Percentiles rank a stretch among this genome's conserved stretches.
phyloP scores from a whole-genome alignment of 2,329 filamentous ascomycete genomes.

The Aureobasidium sp. region DNA sequence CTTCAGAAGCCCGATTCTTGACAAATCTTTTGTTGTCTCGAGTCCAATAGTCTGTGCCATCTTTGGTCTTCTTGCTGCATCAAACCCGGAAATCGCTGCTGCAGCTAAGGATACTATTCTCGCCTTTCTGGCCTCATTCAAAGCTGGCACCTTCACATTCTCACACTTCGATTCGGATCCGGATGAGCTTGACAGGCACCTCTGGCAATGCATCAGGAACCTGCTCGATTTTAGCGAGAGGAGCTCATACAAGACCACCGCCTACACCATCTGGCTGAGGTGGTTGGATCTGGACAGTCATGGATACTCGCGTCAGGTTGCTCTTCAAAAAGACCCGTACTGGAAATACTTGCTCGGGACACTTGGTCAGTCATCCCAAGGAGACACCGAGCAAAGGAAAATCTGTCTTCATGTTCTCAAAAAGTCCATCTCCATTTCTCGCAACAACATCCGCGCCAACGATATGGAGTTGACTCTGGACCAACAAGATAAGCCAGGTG shows the following conservation, averaged over 20 bases:
- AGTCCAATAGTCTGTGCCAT: background rate
- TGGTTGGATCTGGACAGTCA: constrained; percentile 15
- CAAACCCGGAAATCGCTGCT: background rate
- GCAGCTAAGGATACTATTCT: constrained; percentile 14
- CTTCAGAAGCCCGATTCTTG: background rate
- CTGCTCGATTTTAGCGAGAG: background rate
- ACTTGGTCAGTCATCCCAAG: constrained; percentile 27
- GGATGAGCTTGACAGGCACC: constrained; percentile 4
- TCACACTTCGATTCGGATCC: background rate
- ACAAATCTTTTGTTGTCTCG: background rate
- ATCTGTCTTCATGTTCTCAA: constrained; percentile 39
- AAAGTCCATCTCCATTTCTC: constrained; percentile 29
- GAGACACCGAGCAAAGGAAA: constrained; percentile 40
- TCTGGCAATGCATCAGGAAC: constrained; percentile 11
- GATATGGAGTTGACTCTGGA: constrained; percentile 10
- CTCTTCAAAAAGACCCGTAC: constrained; percentile 27
- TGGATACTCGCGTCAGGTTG: background rate
- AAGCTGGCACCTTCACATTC: background rate
- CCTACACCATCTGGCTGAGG: constrained; percentile 17
- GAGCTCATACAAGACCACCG: constrained; percentile 12
- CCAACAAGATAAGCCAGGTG: constrained; percentile 19
- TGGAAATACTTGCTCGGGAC: constrained; percentile 35
- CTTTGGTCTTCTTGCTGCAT: constrained; percentile 6
- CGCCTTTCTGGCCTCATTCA: constrained; percentile 12
- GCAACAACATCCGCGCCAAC: constrained; percentile 12